A percentile compares a stretch with the other conserved stretches of the same genome.
Evolutionary conservation across 2,329 filamentous ascomycete genomes (phyloP).

Genomic region (Gnomoniopsis sp.): DNA sequence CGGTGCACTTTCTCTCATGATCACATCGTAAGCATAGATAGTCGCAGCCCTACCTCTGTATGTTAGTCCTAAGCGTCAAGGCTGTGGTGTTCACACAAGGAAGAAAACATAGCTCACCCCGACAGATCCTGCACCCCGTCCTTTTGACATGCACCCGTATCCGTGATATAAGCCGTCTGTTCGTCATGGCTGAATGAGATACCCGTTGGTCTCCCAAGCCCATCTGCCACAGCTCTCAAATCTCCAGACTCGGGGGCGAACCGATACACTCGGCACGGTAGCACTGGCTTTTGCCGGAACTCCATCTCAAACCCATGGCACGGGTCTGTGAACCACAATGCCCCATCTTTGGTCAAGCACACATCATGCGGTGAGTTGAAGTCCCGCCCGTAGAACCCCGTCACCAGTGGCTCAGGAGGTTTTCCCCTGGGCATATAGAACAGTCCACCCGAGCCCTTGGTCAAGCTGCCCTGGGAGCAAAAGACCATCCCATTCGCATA

Average conservation of each 20-base stretch:
- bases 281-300: constrained; percentile 38
- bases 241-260: constrained; percentile 37
- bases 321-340: constrained; percentile 49
- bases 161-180: constrained; percentile 40
- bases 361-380: constrained; percentile 47
- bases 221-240: constrained; percentile 45
- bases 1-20: constrained; percentile 30
- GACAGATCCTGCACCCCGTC: constrained; percentile 27
- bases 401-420: constrained; percentile 34
- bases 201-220: constrained; percentile 40
- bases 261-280: constrained; percentile 48
- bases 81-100: not conserved
- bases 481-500: constrained; percentile 41
- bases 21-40: constrained; percentile 48
- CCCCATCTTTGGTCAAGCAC: constrained; percentile 33
- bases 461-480: constrained; percentile 23
- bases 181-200: constrained; percentile 37
- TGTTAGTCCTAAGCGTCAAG: not conserved
- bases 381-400: constrained; percentile 39
- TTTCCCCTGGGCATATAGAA: constrained; percentile 31
- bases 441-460: constrained; percentile 33
- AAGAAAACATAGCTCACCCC: constrained; percentile 21
- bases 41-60: constrained; percentile 29
- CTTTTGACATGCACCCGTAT: constrained; percentile 29
- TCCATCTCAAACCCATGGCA: constrained; percentile 40